Evolutionary conservation across 495 filamentous ascomycete genomes (phyloP), one percentile per base, ranked within the genome.

Genomic region (Jackrogersella minutella): DNA sequence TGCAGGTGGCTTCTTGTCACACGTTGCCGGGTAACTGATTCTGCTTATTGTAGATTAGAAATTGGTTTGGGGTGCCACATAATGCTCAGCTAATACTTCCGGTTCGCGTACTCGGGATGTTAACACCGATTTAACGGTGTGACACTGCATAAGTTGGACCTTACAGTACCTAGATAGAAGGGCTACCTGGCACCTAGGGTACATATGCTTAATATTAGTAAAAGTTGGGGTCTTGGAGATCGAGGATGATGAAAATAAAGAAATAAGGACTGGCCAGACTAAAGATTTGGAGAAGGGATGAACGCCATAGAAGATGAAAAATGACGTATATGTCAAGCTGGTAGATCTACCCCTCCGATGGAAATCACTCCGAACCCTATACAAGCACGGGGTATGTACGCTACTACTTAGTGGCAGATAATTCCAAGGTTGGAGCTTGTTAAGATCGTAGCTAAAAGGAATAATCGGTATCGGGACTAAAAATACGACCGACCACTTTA

Each of bases 21-120:
- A 55, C 16, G 41, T 53, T 47, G n/a, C n/a, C n/a, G n/a, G 46
- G 47, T 37, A 34, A 22, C 50, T 0, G 14, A n/a, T 22, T 37
- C 16, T 60, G 49, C 59, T 58, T 59, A 59, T 68, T 62, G 31
- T 47, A 55, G 65, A 54, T 68, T 68, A 68, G 59, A 69, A 69
- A 69, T 69, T 50, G 33, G 8, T 26, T n/a, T 24, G 22, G 14
- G 8, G 22, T 11, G 28, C 50, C 51, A 53, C 34, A 60, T 69
- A 69, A 69, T 69, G 61, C 61, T 69, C 55, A 64, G 46, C 54
- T 65, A 64, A 69, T 69, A 40, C 14, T 21, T 40, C 50, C 41
- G 30, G 24, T 17, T 49, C 43, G 50, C 50, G 10, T 9, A 9
- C n/a, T 65, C 41, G 65, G 65, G 8, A 22, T 36, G 28, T 58